Percentiles rank a stretch among this genome's conserved stretches.
These are phyloP conservation scores for Mucor saturninus DNA, from an alignment of 371 early-diverging fungal species.

Conservation along the genomic window DNA sequence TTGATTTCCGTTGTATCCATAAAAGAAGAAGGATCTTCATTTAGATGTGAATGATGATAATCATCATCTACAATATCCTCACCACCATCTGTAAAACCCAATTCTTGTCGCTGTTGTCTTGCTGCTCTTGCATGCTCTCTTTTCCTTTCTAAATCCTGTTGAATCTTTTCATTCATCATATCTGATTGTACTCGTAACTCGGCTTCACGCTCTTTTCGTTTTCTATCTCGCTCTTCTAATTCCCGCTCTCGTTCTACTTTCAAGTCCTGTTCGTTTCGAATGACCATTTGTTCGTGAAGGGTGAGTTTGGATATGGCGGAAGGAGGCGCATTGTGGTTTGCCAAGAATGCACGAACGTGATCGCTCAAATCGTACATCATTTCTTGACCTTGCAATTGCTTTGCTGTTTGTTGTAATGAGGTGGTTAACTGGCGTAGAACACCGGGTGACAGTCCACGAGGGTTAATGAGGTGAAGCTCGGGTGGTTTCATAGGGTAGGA, in stretches of 20 bases:
- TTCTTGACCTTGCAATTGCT: constrained; percentile 64
- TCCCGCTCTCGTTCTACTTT: constrained; percentile 53
- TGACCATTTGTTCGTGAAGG: constrained; percentile 66
- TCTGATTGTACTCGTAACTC: constrained; percentile 60
- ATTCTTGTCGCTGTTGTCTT: constrained; percentile 33
- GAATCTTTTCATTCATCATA: constrained; percentile 58
- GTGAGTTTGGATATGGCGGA: constrained; percentile 58
- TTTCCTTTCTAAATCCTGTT: constrained; percentile 58
- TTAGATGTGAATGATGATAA: constrained; percentile 26
- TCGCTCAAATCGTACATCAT: constrained; percentile 79
- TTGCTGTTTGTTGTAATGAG: constrained; percentile 50
- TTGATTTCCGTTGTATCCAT: constrained; percentile 45
- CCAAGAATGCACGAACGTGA: constrained; percentile 66
- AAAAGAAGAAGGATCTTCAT: constrained; percentile 14
- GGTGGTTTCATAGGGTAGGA: constrained; percentile 76
- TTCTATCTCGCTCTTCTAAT: constrained; percentile 43
- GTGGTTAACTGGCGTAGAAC: constrained; percentile 51
- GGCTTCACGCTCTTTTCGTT: constrained; percentile 48
- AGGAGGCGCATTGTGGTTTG: constrained; percentile 63
- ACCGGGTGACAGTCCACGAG: constrained; percentile 58
- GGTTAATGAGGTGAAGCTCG: constrained; percentile 61
- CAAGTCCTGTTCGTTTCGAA: constrained; percentile 60
- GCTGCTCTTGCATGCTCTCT: constrained; percentile 45
- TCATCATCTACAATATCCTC: constrained; percentile 40
- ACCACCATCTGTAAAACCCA: constrained; percentile 35